phyloP scores from a whole-genome alignment of 2,329 filamentous ascomycete species.

The Penicillium sp. region DNA sequence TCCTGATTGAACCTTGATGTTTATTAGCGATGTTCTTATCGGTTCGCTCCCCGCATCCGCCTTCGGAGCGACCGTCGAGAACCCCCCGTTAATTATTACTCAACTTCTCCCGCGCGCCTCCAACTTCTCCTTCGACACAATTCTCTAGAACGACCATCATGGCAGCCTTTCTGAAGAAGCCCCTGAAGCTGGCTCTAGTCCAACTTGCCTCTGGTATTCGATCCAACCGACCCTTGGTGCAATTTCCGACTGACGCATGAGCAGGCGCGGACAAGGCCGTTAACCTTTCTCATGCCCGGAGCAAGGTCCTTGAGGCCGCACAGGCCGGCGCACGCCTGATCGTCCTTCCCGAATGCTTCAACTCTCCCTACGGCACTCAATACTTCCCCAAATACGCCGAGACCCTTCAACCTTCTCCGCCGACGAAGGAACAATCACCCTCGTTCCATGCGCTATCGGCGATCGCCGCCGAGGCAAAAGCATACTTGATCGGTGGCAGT shows the following conservation, averaged over 20 bases:
- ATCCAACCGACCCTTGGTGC: not conserved
- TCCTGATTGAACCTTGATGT: not conserved
- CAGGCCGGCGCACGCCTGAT: constrained; percentile 75
- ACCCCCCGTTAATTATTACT: not conserved
- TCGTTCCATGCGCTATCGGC: constrained; percentile 80
- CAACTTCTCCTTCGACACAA: constrained; percentile 2
- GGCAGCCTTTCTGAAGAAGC: constrained; percentile 66
- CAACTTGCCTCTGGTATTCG: constrained; percentile 69
- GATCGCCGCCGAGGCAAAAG: constrained; percentile 73
- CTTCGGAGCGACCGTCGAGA: not conserved
- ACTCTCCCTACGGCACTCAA: constrained; percentile 89
- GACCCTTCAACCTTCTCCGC: constrained; percentile 74
- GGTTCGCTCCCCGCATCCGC: constrained; percentile 1
- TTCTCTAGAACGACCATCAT: constrained; percentile 32
- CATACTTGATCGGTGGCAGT: constrained; percentile 85
- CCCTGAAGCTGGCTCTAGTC: constrained; percentile 75
- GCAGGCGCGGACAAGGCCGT: constrained; percentile 73
- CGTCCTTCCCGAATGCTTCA: constrained; percentile 97
- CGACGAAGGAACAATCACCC: constrained; percentile 67
- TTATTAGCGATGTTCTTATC: not conserved
- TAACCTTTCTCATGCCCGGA: constrained; percentile 78
- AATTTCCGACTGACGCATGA: constrained; percentile 5
- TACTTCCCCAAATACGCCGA: constrained; percentile 94
- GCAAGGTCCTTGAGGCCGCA: constrained; percentile 80
- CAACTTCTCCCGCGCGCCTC: not conserved